Evolutionary conservation across 2,329 filamentous ascomycete species (phyloP).

Genomic region (Pestalotiopsis sp.): DNA sequence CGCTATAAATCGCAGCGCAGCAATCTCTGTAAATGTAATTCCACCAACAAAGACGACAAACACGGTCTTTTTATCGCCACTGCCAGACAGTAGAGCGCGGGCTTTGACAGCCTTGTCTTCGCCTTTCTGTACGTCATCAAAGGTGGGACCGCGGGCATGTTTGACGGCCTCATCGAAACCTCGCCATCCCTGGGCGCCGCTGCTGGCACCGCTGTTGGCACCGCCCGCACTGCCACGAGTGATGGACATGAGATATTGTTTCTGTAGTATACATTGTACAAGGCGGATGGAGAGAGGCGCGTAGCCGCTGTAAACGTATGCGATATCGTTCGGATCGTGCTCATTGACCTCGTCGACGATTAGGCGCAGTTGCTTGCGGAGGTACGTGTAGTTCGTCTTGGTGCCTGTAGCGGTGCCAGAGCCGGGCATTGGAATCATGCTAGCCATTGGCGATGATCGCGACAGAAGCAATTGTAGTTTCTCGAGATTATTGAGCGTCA

Average conservation of each 20-base stretch:
- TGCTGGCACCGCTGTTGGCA: conserved; percentile 51
- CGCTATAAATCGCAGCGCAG: conserved; percentile 87
- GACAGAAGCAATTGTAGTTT: conserved; percentile 86
- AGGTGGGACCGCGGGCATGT: conserved; percentile 83
- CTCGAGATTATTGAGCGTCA: conserved; percentile 86
- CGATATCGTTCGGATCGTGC: conserved; percentile 88
- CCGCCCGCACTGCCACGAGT: conserved; percentile 62
- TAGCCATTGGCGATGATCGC: conserved; percentile 75
- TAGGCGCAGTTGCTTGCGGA: conserved; percentile 83
- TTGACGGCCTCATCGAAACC: conserved; percentile 93
- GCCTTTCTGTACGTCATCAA: conserved; percentile 89
- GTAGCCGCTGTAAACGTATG: conserved; percentile 98
- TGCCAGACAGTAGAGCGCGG: conserved; percentile 78
- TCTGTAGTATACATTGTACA: conserved; percentile 91
- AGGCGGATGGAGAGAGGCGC: conserved; percentile 89
- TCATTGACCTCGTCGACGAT: conserved; percentile 98
- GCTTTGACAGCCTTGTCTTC: conserved; percentile 92
- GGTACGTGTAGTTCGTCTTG: conserved; percentile 87
- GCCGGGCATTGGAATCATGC: conserved; percentile 76
- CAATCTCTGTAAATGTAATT: conserved; percentile 94
- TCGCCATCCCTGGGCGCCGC: conserved; percentile 79
- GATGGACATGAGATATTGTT: conserved; percentile 76
- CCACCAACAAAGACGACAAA: conserved; percentile 98
- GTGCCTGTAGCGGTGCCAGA: conserved; percentile 58
- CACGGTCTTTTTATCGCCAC: conserved; percentile 76